phyloP scores from a whole-genome alignment of 305 asterid genomes.

The Ajuga reptans region DNA sequence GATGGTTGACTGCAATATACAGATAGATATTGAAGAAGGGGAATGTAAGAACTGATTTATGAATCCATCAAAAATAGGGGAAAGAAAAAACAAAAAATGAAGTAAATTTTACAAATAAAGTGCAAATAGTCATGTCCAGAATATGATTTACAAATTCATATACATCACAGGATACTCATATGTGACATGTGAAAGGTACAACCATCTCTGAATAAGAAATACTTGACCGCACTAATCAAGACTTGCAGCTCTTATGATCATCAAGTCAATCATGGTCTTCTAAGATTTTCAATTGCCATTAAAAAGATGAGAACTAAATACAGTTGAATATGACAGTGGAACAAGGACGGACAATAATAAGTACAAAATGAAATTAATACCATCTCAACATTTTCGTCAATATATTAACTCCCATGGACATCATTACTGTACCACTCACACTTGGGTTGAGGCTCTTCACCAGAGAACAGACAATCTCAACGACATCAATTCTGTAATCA shows the following conservation, averaged over 20 bases:
- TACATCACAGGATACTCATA: constrained; percentile 6
- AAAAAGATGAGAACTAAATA: constrained; percentile 4
- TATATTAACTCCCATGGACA: constrained; percentile 74
- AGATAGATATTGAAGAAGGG: constrained; percentile 16
- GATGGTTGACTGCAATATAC: constrained; percentile 72
- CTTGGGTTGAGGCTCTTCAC: constrained; percentile 59
- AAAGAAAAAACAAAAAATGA: not conserved
- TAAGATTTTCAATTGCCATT: not conserved
- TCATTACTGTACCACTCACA: constrained; percentile 49
- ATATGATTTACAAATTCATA: not conserved
- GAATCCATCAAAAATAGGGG: not conserved
- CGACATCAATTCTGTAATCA: constrained; percentile 62
- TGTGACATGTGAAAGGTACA: not conserved
- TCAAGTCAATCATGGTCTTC: constrained; percentile 4
- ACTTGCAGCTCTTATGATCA: constrained; percentile 15
- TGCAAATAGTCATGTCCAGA: not conserved
- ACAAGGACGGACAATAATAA: not conserved
- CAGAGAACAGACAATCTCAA: constrained; percentile 68
- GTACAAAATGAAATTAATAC: constrained; percentile 27
- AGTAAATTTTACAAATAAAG: not conserved
- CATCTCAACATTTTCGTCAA: constrained; percentile 83
- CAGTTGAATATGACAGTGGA: not conserved
- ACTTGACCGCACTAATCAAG: constrained; percentile 3
- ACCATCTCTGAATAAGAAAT: not conserved
- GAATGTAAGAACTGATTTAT: constrained; percentile 22